Percentiles rank a stretch among this genome's conserved stretches.
Evolutionary conservation across 1,139 yeast species (phyloP).

Genomic region (Kazachstania sp.): DNA sequence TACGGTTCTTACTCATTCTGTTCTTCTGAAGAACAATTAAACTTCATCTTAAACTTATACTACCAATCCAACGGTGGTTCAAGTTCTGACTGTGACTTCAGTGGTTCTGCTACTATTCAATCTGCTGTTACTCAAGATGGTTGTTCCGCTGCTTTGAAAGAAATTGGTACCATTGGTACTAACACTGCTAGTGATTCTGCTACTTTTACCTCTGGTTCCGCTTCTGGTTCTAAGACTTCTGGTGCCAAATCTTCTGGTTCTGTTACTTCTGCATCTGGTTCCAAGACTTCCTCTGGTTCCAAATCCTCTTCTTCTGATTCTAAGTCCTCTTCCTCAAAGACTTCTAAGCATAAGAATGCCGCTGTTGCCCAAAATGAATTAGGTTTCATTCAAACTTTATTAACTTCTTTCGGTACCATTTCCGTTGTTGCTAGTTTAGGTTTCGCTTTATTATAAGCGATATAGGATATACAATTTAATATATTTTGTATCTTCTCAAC

Average conservation of each 20-base stretch:
- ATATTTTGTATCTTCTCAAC: background rate
- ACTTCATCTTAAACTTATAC: constrained; percentile 57
- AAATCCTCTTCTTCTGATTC: constrained; percentile 2
- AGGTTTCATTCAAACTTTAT: constrained; percentile 4
- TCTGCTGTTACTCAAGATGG: constrained; percentile 47
- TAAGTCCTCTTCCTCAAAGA: constrained; percentile 2
- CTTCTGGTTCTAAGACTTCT: constrained; percentile 2
- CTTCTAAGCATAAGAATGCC: background rate
- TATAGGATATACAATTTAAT: background rate
- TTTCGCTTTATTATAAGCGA: constrained; percentile 43
- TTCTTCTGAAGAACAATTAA: constrained; percentile 51
- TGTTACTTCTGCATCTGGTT: constrained; percentile 2
- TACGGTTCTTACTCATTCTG: constrained; percentile 66
- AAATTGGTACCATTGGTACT: constrained; percentile 34
- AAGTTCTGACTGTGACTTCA: constrained; percentile 53
- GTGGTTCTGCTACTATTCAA: constrained; percentile 51
- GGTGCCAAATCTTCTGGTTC: constrained; percentile 2
- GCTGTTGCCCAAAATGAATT: background rate
- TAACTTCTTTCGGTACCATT: constrained; percentile 48
- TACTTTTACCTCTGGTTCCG: constrained; percentile 1
- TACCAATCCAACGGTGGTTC: constrained; percentile 42
- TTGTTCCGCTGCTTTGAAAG: constrained; percentile 40
- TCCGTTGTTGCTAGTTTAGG: constrained; percentile 53
- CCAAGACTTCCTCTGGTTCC: constrained; percentile 2
- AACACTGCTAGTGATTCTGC: constrained; percentile 25